Percentiles rank a stretch among this genome's conserved stretches.
Evolutionary conservation across 345 rosid genomes (phyloP).

Genomic region (Arabidopsis arenosa): DNA sequence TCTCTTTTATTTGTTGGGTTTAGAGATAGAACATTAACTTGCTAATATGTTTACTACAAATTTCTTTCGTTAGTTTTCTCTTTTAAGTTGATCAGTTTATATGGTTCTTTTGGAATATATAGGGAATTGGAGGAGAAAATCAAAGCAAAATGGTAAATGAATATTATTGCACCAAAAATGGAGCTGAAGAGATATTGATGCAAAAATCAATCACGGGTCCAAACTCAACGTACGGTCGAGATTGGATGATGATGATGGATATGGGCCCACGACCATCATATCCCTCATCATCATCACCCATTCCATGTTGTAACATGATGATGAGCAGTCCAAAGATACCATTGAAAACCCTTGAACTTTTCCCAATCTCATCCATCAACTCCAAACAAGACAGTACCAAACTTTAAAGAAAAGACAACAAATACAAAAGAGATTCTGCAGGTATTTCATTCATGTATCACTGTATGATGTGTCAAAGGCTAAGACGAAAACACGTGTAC

Average conservation of each 20-base stretch:
- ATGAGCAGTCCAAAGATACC: slow-evolving; percentile 57
- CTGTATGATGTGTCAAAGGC: slow-evolving; percentile 30
- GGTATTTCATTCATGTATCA: slow-evolving; percentile 46
- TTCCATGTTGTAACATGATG: slow-evolving; percentile 41
- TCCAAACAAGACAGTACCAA: slow-evolving; percentile 61
- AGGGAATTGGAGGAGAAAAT: slow-evolving; percentile 49
- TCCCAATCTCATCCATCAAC: slow-evolving; percentile 77
- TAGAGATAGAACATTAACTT: not conserved
- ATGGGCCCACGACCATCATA: slow-evolving; percentile 46
- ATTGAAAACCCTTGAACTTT: slow-evolving; percentile 84
- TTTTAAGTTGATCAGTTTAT: not conserved
- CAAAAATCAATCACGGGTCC: slow-evolving; percentile 53
- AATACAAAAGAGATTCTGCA: slow-evolving; percentile 46
- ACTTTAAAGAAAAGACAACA: slow-evolving; percentile 44
- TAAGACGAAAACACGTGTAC: slow-evolving; percentile 38
- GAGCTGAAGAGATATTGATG: slow-evolving; percentile 37
- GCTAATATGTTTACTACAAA: not conserved
- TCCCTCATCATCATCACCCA: slow-evolving; percentile 40
- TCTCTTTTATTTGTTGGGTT: not conserved
- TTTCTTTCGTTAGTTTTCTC: not conserved
- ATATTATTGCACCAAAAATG: slow-evolving; percentile 44
- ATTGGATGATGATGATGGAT: slow-evolving; percentile 65
- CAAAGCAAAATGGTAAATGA: slow-evolving; percentile 48
- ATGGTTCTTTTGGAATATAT: slow-evolving; percentile 25
- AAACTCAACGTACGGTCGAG: slow-evolving; percentile 50